Base-by-base conservation (phyloP, 139 green algal species). In the Raphidocelis subcapitata region DNA sequence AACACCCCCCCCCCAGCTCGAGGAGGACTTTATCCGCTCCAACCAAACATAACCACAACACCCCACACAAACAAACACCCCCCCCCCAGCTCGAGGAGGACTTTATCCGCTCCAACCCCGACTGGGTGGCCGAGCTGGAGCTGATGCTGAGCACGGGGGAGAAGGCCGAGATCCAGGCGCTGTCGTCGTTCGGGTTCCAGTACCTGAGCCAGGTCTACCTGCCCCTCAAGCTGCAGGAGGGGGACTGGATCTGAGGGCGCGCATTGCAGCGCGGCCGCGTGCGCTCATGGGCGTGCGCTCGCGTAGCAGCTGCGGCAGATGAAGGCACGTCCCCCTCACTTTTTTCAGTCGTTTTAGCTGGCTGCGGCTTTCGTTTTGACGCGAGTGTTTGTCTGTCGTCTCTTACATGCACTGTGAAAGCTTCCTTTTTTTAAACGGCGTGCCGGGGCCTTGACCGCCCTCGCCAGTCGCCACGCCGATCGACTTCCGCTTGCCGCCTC, bases 81-180 rank as follows among this genome's bases (percentile, higher is more conserved):
- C 55, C 23, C 49, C 1, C 64, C 24, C 84, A 97, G 89, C 82
- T 99, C 47, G 89, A 98, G 73, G 95, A 99, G 82, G 95, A 98
- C 49, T 99, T 96, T 67, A 89, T 99, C 61, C 86, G 89, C 49
- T 76, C 86, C 61, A 97, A 98, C 81, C 93, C 94, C 1, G 84
- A 92, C 56, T 99, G 94, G 94, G 91, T 98, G 26, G 81, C 86
- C 62, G 95, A 99, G 85, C 86, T 99, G 67, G 85, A 99, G 80
- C 90, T 98, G 44, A 99, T 99, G 94, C 73, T 96, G n/a, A 52
- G 79, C 4, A 93, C 74, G 5, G 90, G 90, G 64, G 87, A 92
- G 66, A 98, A 98, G 80, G 94, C 94, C n/a, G 94, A 98, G 84
- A 98, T 99, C 33, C 95, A 99, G 85, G 92, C 94, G 28, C 85